Evolutionary conservation across 345 rosid genomes (phyloP).

Genomic region (Acer yangbiense): DNA sequence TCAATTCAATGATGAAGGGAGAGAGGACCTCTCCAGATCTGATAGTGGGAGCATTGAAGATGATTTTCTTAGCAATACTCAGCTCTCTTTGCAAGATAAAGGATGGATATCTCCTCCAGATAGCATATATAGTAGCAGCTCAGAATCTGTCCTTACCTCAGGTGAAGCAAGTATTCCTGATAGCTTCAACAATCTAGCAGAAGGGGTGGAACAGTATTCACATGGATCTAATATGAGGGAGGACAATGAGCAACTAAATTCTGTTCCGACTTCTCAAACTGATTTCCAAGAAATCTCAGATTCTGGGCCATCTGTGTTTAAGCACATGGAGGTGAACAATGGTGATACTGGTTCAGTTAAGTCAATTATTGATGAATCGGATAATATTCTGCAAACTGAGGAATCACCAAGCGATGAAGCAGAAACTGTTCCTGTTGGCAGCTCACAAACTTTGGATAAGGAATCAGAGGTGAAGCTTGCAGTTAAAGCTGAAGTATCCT

Average conservation of each 20-base stretch:
- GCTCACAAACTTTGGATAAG: conserved; percentile 36
- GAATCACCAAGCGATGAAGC: conserved; percentile 37
- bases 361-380: conserved; percentile 29
- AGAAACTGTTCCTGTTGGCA: conserved; percentile 26
- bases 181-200: conserved; percentile 36
- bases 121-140: conserved; percentile 58
- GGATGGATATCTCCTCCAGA: conserved; percentile 91
- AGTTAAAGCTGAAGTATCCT: conserved; percentile 36
- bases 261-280: conserved; percentile 44
- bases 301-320: conserved; percentile 25
- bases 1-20: conserved; percentile 45
- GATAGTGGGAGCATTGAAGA: conserved; percentile 47
- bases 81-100: conserved; percentile 53
- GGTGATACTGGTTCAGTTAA: conserved; percentile 27
- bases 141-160: conserved; percentile 47
- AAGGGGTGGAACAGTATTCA: conserved; percentile 32
- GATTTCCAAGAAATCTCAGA: conserved; percentile 28
- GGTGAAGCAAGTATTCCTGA: conserved; percentile 44
- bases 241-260: conserved; percentile 21
- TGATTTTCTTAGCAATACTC: conserved; percentile 37
- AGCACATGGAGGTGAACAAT: conserved; percentile 26
- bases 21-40: conserved; percentile 43
- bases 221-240: conserved; percentile 29
- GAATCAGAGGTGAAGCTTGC: conserved; percentile 34
- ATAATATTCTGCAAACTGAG: conserved; percentile 26